Evolutionary conservation across 176 grass and related monocot genomes (phyloP).

Genomic region (Aegilops tauschii): DNA sequence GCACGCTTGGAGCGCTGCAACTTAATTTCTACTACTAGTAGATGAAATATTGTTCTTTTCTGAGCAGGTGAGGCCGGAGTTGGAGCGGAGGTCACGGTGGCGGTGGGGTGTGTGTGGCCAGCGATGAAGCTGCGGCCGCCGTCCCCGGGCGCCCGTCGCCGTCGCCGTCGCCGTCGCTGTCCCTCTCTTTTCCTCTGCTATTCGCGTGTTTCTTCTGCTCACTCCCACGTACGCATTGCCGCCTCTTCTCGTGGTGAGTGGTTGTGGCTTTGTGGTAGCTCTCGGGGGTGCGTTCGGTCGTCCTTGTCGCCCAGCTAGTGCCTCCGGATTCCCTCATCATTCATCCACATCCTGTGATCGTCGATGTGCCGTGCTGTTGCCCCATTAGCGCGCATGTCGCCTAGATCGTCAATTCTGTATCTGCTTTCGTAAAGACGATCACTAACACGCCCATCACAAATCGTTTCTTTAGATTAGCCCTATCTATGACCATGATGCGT

Average conservation of each 20-base stretch:
- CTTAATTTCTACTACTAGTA: neutral
- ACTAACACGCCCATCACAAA: no score
- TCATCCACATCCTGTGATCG: neutral
- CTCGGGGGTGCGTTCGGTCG: conserved; percentile 7
- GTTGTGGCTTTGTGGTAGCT: no score
- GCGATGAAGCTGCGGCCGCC: conserved; percentile 49
- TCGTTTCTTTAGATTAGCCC: no score
- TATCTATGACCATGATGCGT: no score
- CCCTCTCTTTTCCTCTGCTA: no score
- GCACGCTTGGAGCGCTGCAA: neutral
- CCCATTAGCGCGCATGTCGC: neutral
- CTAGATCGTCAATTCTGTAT: neutral
- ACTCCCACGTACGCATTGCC: neutral
- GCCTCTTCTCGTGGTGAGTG: no score
- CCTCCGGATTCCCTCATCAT: conserved; percentile 13
- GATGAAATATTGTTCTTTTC: neutral
- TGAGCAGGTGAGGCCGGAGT: neutral
- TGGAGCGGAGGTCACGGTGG: neutral
- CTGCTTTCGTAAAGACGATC: no score
- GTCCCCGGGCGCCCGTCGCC: neutral
- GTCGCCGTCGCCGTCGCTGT: neutral
- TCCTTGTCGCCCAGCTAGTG: conserved; percentile 12
- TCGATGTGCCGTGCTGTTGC: neutral
- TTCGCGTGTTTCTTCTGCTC: no score
- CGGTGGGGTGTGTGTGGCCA: conserved; percentile 33